Base-by-base conservation (phyloP, 1,284 basidiomycete species). In the Termitomyces sp. region DNA sequence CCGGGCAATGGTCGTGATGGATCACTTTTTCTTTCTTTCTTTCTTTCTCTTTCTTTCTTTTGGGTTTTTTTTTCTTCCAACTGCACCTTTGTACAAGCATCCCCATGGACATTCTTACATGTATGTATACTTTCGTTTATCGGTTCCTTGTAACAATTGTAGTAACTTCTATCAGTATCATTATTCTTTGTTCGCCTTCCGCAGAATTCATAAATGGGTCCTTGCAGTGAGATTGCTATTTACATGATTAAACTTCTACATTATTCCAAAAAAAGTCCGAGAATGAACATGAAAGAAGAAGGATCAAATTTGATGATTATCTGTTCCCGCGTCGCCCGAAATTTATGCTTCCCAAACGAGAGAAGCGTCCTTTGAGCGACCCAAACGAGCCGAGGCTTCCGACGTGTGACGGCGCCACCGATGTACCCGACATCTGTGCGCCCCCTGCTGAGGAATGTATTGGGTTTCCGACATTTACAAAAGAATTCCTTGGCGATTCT, bases 331-430 rank as follows among this genome's bases (percentile, higher is more conserved):
- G 72, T 26, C 84, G 77, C 34, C 83, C 80, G 64, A 88, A 85
- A 60, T 74, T 86, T 33, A 89, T 69, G 60, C 84, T 88, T 26
- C 86, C 86, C 54, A 89, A 81, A 40, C 84, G 78, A 30, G 86
- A 87, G 61, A 88, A 80, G 14, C 87, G 79, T 1, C 78, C 81
- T 59, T 76, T 80, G 39, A 84, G 63, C 5, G 79, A 81, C 11
- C 74, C 71, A 56, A 76, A 71, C 13, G 76, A 77, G 7, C 73
- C 72, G 44, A 76, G 67, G 57, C 80, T 81, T 11, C 77, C 77
- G 51, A 79, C 73, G 50, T 77, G 77, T 3, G 81, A 80, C 16
- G 72, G 70, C 51, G 75, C 73, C 13, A 78, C 71, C 14, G 81
- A 83, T 19, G 73, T 70, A 5, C 73, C 75, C 9, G 81, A 79